phyloP scores from a whole-genome alignment of 208 protist species.

The Tritrichomonas musculus region DNA sequence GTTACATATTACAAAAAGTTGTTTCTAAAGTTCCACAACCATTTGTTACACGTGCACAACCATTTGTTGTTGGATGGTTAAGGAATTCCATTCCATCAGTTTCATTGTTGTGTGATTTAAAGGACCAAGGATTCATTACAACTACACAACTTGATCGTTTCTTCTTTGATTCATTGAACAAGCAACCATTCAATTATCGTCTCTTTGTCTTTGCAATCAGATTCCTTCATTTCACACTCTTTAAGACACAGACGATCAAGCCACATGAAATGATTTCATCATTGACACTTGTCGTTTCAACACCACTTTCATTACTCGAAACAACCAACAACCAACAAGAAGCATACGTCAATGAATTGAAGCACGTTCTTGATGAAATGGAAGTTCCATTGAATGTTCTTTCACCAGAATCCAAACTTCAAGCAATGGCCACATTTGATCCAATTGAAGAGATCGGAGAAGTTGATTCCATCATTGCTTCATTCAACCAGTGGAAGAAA shows the following conservation, averaged over 20 bases:
- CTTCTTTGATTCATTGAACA: slow-evolving; percentile 1
- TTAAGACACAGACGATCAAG: not conserved
- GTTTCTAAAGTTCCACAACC: not conserved
- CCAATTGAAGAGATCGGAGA: not conserved
- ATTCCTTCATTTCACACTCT: not conserved
- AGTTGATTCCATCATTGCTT: not conserved
- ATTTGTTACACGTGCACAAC: not conserved
- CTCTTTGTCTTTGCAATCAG: not conserved
- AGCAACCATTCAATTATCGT: not conserved
- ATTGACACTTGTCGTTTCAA: not conserved
- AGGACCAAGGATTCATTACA: not conserved
- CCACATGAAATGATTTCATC: not conserved
- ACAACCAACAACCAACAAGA: not conserved
- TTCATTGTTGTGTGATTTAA: not conserved
- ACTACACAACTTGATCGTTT: not conserved
- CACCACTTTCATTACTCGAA: not conserved
- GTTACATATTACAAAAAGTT: not conserved
- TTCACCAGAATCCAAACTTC: not conserved
- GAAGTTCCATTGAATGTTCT: not conserved
- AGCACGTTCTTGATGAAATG: not conserved
- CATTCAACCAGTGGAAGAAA: not conserved
- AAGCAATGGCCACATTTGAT: not conserved
- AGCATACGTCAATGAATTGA: not conserved
- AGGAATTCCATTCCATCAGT: not conserved
- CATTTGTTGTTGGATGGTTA: not conserved